Conservation (phyloP, 331 rosid genomes). For the Pyrus hybrid region DNA sequence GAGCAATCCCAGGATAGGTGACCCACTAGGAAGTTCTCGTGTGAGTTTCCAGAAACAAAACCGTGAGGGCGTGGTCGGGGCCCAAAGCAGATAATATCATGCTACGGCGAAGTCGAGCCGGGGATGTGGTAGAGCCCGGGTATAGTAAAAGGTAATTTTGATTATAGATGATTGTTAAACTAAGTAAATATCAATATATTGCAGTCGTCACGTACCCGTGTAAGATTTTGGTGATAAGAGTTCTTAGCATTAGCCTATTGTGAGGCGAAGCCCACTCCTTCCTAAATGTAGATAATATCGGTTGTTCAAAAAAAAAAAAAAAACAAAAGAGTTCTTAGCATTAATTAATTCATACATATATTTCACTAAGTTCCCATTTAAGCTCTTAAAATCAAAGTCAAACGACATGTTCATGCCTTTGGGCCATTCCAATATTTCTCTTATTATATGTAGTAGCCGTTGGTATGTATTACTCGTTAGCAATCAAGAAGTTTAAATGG, state of each 20-base stretch:
- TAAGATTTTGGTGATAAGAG: neutral
- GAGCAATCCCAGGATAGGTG: too few species aligned
- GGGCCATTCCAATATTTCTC: neutral
- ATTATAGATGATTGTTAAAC: neutral
- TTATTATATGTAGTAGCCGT: neutral
- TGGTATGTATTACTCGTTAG: neutral
- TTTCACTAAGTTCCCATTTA: neutral
- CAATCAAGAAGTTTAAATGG: neutral
- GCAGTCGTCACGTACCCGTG: neutral
- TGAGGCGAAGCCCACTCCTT: too few species aligned
- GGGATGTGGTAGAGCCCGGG: too few species aligned
- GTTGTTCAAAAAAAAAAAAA: too few species aligned
- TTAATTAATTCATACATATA: neutral
- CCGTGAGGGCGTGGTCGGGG: too few species aligned
- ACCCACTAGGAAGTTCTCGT: too few species aligned
- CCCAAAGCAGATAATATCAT: too few species aligned
- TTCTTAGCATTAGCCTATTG: too few species aligned
- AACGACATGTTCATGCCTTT: neutral
- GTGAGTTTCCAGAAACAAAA: too few species aligned
- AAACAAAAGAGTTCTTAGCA: neutral
- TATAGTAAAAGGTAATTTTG: neutral
- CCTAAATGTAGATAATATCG: too few species aligned
- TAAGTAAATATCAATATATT: neutral
- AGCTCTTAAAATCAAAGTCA: neutral
- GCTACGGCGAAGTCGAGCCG: too few species aligned